Evolutionary conservation across 768 basidiomycete species (phyloP).

Genomic region (Boletus vinaceobasis): DNA sequence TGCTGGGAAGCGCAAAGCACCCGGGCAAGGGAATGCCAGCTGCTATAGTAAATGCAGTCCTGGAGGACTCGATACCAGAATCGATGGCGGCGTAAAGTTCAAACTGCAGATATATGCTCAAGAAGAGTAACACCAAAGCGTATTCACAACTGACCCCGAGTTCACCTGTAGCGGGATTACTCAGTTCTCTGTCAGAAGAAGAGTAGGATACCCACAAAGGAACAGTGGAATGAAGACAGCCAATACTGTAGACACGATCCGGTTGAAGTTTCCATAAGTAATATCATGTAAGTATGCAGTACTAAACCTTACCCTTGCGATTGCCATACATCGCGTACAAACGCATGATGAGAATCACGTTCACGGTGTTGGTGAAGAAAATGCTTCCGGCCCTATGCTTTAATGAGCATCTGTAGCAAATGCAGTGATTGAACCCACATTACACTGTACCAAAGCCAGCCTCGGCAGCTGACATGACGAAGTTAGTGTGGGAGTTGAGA

Average conservation of each 20-base stretch:
- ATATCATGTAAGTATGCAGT: background rate
- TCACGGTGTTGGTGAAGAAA: constrained; percentile 2
- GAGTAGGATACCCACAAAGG: background rate
- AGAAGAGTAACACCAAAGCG: background rate
- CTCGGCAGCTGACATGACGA: background rate
- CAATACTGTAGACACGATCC: background rate
- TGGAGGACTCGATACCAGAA: background rate
- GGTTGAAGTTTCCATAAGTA: background rate
- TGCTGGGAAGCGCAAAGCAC: background rate
- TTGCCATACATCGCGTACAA: constrained; percentile 2
- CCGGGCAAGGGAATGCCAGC: background rate
- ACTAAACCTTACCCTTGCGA: background rate
- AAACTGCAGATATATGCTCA: background rate
- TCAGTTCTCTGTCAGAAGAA: background rate
- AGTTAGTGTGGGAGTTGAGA: background rate
- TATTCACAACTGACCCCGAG: background rate
- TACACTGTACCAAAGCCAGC: background rate
- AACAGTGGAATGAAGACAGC: background rate
- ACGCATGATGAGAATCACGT: constrained; percentile 1
- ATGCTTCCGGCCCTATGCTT: background rate
- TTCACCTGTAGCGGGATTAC: background rate
- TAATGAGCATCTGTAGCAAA: background rate
- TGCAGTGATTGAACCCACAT: background rate
- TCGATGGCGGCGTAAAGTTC: constrained; percentile 1
- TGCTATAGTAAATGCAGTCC: background rate